phyloP scores from a whole-genome alignment of 108 stramenopile species.

The Licmophora abbreviata region DNA sequence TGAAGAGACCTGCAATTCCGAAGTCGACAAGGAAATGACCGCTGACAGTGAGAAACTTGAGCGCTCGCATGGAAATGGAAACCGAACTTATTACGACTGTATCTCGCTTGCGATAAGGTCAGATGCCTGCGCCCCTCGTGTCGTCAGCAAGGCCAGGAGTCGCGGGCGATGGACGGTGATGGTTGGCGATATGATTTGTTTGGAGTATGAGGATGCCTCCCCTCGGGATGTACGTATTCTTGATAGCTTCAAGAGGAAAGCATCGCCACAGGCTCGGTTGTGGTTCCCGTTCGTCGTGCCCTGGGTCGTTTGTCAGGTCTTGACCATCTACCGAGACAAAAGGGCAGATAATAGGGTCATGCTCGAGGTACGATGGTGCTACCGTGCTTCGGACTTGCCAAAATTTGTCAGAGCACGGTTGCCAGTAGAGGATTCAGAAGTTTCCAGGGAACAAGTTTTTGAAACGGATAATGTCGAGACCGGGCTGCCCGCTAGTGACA shows the following conservation, averaged over 20 bases:
- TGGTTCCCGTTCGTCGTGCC: constrained; percentile 31
- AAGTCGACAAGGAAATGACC: too few species aligned
- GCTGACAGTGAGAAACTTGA: too few species aligned
- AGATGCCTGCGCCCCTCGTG: constrained; percentile 4
- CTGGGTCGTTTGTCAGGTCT: constrained; percentile 25
- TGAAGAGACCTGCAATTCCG: too few species aligned
- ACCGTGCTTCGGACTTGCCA: constrained; percentile 17
- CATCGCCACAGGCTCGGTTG: neutral
- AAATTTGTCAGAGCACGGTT: too few species aligned
- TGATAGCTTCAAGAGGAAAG: constrained; percentile 1
- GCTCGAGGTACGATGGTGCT: constrained; percentile 33
- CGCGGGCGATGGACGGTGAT: constrained; percentile 2
- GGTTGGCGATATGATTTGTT: constrained; percentile 34
- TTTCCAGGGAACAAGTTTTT: constrained; percentile 30
- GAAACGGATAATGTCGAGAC: constrained; percentile 36
- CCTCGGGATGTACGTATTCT: neutral
- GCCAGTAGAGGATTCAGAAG: too few species aligned
- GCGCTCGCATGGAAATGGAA: too few species aligned
- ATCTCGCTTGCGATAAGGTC: constrained; percentile 4
- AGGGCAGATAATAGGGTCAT: too few species aligned
- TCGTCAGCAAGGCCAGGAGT: constrained; percentile 2
- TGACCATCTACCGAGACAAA: constrained; percentile 15
- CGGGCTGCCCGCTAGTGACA: constrained; percentile 15
- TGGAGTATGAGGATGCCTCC: constrained; percentile 9
- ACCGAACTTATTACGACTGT: too few species aligned